Evolutionary conservation across 345 rosid species (phyloP), one percentile per base, ranked within the genome.

Genomic region (Lumnitzera littorea): DNA sequence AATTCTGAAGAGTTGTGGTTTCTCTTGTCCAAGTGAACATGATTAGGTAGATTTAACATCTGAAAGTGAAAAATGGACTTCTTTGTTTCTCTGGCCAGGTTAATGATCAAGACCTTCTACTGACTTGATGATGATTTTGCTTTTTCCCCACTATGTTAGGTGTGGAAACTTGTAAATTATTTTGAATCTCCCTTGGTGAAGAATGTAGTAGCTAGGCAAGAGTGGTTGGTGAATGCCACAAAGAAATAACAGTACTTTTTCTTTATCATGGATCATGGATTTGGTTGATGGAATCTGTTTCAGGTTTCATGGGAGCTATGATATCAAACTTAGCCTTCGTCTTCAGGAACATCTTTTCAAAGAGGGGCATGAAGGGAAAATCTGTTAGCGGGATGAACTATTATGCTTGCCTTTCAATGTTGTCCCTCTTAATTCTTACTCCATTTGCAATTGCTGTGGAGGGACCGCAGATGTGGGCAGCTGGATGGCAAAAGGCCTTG

Each of bases 271-370:
- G 20, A 60, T 20, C 63, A 60, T 49, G 63, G 12, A 27, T 60
- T 29, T 53, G 52, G 63, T 60, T 70, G 62, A 51, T 76, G 57
- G 36, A 23, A 12, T 63, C 51, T 53, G 46, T 70, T 56, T 58
- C 86, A 94, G 99, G 96, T 71, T 94, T 94, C 58, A 90, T 94
- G 99, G 99, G 99, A 57, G 96, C 98, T 23, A 91, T 91, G 98
- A 88, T 91, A 61, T 91, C 98, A 50, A 91, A 91, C 80, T 69
- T 91, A 74, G 98, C 98, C 43, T 91, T 91, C 61, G 98, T 91
- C 49, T 87, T 91, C 73, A 85, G 98, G 14, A 91, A 91, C 75
- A 89, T 91, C 65, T 91, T 91, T 64, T 91, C 98, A 1, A 91
- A 91, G 92, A 91, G 23, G 67, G 98, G 98, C 70, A 88, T 91